Percentiles rank a stretch among this genome's conserved stretches.
Evolutionary conservation across 2,329 filamentous ascomycete genomes (phyloP).

Genomic region (Alternaria alternata): DNA sequence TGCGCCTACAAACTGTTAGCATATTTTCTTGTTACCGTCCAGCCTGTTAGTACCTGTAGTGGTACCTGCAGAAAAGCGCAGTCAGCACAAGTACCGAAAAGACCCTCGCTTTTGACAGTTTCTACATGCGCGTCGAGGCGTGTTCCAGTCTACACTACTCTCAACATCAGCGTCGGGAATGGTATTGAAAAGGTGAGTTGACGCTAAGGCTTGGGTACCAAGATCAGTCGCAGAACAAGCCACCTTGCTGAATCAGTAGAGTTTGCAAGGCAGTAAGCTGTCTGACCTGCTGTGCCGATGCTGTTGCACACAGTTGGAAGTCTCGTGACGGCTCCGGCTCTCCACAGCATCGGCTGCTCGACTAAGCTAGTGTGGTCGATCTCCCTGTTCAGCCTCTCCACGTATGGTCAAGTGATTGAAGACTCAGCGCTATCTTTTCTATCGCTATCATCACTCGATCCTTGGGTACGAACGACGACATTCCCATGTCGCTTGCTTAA

Average conservation of each 20-base stretch:
- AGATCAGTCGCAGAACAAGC: not conserved
- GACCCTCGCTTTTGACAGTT: not conserved
- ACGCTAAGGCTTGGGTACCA: not conserved
- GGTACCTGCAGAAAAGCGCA: not conserved
- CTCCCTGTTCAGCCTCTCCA: not conserved
- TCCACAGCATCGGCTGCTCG: not conserved
- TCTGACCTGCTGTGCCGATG: not conserved
- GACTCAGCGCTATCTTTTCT: not conserved
- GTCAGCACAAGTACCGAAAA: not conserved
- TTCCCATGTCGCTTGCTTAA: not conserved
- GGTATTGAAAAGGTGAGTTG: not conserved
- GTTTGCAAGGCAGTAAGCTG: not conserved
- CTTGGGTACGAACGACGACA: not conserved
- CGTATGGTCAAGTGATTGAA: not conserved
- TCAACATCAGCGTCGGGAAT: not conserved
- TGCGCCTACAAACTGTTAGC: not conserved
- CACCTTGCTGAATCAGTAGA: not conserved
- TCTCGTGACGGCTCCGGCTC: not conserved
- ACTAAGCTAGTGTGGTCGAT: not conserved
- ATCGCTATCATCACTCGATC: not conserved
- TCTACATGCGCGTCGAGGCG: not conserved
- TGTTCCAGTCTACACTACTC: not conserved
- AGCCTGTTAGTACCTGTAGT: not conserved
- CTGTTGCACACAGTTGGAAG: not conserved
- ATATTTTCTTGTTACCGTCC: slow-evolving; percentile 1